Evolutionary conservation across 2,329 filamentous ascomycete genomes (phyloP), one percentile per base, ranked within the genome.

Genomic region (Beauveria sp.): DNA sequence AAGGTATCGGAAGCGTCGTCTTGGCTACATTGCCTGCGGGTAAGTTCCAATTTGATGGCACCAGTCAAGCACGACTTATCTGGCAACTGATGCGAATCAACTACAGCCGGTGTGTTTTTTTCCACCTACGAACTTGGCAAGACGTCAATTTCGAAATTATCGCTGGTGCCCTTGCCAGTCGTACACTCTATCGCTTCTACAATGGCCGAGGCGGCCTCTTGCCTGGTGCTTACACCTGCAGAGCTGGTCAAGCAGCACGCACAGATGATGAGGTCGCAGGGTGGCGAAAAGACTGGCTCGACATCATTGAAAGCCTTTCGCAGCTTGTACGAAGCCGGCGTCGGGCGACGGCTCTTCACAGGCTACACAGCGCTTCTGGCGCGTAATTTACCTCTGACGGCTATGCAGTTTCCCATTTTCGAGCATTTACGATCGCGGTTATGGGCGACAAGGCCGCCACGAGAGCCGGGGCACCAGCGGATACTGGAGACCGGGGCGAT

Each of bases 201-300:
- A 2, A 75, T 85, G 18, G 92, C 88, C 1, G 92, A 97, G 74
- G 83, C 92, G 66, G 89, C 91, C 3, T 92, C 91, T 5, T 96
- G 92, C 70, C 80, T 91, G 22, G 90, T 96, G 63, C 83, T 96
- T 41, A 93, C 92, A 0, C 92, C 92, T 0, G 91, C 91, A 16
- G 92, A 96, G 72, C 90, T 96, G 8, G 84, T 96, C 64, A 96
- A 97, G 76, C 92, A 96, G 71, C 96, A 96, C 73, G 91, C 92
- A 0, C 92, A 96, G 73, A 92, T 96, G 82, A 79, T 94, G 1
- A 78, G 69, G 37, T 18, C 66, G 62, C 63, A 62, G 48, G 65
- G 44, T 43, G 41, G 43, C 64, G 24, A 66, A 62, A 18, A 56
- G 40, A 46, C 37, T 53, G 9, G 53, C 58, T 77, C 75, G 5